Base-by-base conservation (phyloP, 805 yeast species). In the Suhomyces emberorum region DNA sequence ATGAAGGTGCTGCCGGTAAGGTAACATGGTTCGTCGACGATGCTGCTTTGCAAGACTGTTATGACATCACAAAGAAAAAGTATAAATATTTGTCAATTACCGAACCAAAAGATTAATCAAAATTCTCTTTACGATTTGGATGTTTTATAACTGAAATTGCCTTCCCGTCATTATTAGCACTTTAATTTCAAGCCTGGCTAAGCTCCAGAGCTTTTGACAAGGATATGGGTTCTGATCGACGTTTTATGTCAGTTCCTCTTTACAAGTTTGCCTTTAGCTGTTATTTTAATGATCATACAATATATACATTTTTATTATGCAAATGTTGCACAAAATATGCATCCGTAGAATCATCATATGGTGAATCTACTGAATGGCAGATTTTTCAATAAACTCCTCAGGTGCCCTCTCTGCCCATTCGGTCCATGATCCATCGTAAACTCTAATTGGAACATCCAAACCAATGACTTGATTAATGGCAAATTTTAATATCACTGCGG, bases 21-120 rank as follows among this genome's bases (percentile, higher is more conserved):
- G 96, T 91, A 4, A 78, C 89, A 6, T 91, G 98, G 98, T 91
- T 91, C 68, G 97, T 91, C 23, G 98, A 91, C 59, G 86, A 88
- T 51, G 96, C 82, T 48, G 96, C 96, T 2, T 76, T 87, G 51
- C 76, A 79, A 31, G 96, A 88, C 54, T 85, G 85, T 33, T 77
- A 77, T 52, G 74, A 68, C 35, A 73, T 81, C 34, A 79, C 84
- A 14, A 81, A 81, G 65, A 81, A 79, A 62, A 76, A 80, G 60
- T 82, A 82, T 64, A 82, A 82, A 59, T 77, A 70, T 44, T 61
- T 74, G 47, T 60, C 70, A 28, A 63, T 60, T 5, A 5, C 26
- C 12, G 22, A 20, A 20, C 22, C 22, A 7, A 20, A 7, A 7
- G 9, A 20, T 20, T 20, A 20, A 9, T n/a, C n/a, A n/a, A n/a